Evolutionary conservation across 495 filamentous ascomycete species (phyloP).

Genomic region (Tuber aestivum): DNA sequence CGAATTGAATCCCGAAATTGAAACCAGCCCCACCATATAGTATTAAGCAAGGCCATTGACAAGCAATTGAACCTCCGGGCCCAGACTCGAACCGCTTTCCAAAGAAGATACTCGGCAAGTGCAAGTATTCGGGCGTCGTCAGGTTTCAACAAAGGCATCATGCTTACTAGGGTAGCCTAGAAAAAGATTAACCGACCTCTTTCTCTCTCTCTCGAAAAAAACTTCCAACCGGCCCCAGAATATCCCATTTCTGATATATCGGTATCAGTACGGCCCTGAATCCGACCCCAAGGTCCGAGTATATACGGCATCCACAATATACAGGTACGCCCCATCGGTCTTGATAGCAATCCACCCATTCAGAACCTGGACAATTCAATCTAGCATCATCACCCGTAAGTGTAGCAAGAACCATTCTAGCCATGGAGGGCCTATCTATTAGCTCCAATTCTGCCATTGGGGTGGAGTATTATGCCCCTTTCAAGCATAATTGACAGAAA

Average conservation of each 20-base stretch:
- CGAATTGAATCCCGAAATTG: background rate
- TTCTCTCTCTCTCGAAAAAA: background rate
- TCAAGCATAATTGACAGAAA: background rate
- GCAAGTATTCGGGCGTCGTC: background rate
- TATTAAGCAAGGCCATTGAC: background rate
- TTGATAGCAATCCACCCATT: background rate
- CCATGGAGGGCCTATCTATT: background rate
- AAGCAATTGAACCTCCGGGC: background rate
- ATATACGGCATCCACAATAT: background rate
- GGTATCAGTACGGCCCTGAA: background rate
- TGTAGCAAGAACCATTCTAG: background rate
- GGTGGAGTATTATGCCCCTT: background rate
- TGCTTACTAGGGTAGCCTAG: background rate
- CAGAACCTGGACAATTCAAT: background rate
- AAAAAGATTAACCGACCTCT: background rate
- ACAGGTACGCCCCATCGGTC: background rate
- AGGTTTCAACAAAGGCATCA: background rate
- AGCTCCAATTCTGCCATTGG: background rate
- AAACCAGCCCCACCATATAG: background rate
- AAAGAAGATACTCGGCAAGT: background rate
- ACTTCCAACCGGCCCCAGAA: background rate
- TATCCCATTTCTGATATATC: background rate
- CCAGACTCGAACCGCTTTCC: background rate
- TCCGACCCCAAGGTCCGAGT: background rate
- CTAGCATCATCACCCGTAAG: background rate